Percentiles rank a stretch among this genome's conserved stretches.
Evolutionary conservation across 805 yeast genomes (phyloP).

Genomic region (Debaryomyces hansenii): DNA sequence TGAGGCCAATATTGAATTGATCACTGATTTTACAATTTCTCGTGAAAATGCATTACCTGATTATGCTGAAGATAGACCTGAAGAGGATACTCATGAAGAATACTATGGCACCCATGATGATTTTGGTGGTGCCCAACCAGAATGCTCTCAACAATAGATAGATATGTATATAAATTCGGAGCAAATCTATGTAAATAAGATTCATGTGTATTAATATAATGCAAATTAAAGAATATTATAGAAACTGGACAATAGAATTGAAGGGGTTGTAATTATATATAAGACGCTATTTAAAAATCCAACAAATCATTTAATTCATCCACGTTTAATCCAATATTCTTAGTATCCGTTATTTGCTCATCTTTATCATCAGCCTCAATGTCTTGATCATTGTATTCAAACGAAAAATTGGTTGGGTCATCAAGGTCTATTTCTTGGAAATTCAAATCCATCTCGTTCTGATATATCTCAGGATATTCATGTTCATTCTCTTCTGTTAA

Average conservation of each 20-base stretch:
- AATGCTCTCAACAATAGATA: conserved; percentile 35
- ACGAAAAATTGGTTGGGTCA: conserved; percentile 5
- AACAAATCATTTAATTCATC: conserved; percentile 37
- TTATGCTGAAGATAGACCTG: conserved; percentile 20
- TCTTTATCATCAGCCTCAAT: conserved; percentile 10
- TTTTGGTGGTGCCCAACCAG: conserved; percentile 13
- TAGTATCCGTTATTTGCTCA: conserved; percentile 6
- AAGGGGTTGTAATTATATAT: neutral
- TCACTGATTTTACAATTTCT: conserved; percentile 33
- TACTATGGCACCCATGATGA: conserved; percentile 14
- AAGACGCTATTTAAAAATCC: conserved; percentile 20
- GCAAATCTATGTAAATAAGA: conserved; percentile 1
- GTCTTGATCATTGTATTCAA: neutral
- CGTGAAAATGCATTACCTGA: conserved; percentile 27
- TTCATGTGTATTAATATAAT: conserved; percentile 1
- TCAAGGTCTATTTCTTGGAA: conserved; percentile 12
- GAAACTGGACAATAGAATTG: neutral
- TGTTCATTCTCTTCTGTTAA: conserved; percentile 16
- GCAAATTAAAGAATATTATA: neutral
- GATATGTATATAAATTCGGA: conserved; percentile 1
- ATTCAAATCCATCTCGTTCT: conserved; percentile 11
- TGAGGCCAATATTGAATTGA: conserved; percentile 38
- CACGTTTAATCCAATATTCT: conserved; percentile 25
- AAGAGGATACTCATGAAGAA: conserved; percentile 12
- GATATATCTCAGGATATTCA: conserved; percentile 11